A percentile compares a stretch with the other conserved stretches of the same genome.
These are phyloP conservation scores for Circinella minor DNA, from an alignment of 371 early-diverging fungal genomes.

Conservation along the genomic window DNA sequence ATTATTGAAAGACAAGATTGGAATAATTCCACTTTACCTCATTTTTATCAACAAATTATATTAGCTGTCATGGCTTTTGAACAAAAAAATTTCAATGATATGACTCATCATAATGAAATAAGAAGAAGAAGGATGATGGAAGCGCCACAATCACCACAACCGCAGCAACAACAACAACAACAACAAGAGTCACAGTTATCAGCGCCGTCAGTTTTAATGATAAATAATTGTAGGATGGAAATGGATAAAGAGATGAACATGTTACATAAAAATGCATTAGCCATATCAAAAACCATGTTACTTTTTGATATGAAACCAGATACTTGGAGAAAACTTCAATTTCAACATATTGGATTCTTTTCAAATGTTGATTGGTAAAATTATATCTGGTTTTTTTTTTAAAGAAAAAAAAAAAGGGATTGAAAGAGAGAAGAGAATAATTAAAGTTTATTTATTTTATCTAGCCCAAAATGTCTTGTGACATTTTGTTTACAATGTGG, in stretches of 20 bases:
- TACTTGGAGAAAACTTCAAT: constrained; percentile 71
- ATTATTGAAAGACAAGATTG: constrained; percentile 34
- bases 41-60: constrained; percentile 32
- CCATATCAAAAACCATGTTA: constrained; percentile 49
- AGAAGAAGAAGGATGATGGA: background rate
- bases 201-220: too few relatives aligned
- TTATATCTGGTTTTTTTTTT: too few relatives aligned
- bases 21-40: constrained; percentile 33
- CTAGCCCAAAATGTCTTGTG: constrained; percentile 35
- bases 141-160: background rate
- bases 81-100: background rate
- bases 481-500: constrained; percentile 66
- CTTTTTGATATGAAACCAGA: constrained; percentile 63
- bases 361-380: constrained; percentile 60
- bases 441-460: background rate
- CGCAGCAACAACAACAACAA: background rate
- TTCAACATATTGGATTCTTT: constrained; percentile 64
- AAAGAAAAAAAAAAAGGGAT: too few relatives aligned
- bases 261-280: constrained; percentile 4
- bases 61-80: constrained; percentile 17
- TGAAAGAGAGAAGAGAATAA: background rate
- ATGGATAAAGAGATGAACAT: too few relatives aligned
- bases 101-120: too few relatives aligned
- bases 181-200: background rate
- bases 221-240: too few relatives aligned